Base-by-base conservation (phyloP, 2,329 filamentous ascomycete genomes). In the Colletotrichum siamense region DNA sequence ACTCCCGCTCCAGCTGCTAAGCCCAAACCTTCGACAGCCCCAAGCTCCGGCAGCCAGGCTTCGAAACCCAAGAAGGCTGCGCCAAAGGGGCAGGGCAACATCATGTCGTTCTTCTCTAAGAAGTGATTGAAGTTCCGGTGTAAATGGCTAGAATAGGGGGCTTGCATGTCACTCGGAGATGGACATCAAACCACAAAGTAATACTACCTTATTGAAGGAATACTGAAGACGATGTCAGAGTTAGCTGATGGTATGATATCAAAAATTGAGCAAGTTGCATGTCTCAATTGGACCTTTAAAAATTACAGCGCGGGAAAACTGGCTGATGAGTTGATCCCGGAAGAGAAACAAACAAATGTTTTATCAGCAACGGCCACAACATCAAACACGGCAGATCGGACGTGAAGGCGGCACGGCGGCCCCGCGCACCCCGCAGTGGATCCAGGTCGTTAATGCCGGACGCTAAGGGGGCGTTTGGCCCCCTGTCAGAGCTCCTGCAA, bases 21-120 rank as follows among this genome's bases (percentile, higher is more conserved):
- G 81, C 81, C 87, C 8, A 93, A 92, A 77, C 78, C 85, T 69
- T 79, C 85, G 75, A 78, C 85, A 69, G 87, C 86, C 2, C 85
- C 87, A 8, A 83, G 86, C 26, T 88, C 89, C 15, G 87, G 89
- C 75, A 86, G 87, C 26, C 83, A 86, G 8, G 82, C 84, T 9
- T 78, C 82, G 62, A 92, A 90, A 79, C 83, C 88, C 28, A 92
- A 90, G 80, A 94, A 93, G 82, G 81, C 86, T 24, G 86, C 86
- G 2, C 86, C 87, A 2, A 95, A 95, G 82, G 84, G 91, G 4
- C 94, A 95, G 81, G 95, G 96, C 5, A 98, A 89, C 82, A 98
- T 98, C 82, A 98, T 96, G 94, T 95, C 94, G 1, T 98, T 98
- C 86, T 98, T 98, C 84, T 90, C 91, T 57, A 98, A 98, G 88